Base-by-base conservation (phyloP, 257 asterid species). In the Mitragyna speciosa region DNA sequence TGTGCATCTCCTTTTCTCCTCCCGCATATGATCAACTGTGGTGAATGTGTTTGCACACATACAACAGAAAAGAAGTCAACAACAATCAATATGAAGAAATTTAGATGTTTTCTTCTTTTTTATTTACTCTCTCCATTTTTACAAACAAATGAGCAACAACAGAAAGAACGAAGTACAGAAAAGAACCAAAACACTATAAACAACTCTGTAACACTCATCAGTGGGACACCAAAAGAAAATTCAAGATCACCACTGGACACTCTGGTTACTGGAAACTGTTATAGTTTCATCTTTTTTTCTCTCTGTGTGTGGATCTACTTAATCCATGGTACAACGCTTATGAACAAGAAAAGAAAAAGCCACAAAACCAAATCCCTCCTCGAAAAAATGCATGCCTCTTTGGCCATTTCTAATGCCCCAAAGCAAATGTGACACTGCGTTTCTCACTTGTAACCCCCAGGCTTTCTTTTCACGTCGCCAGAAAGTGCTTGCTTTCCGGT, bases 401-500 rank as follows among this genome's bases (percentile, higher is more conserved):
- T 63, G 49, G 52, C 68, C 33, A 48, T 45, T 76, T 31, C 30
- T 12, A 47, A 52, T 56, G 79, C 75, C 52, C 47, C 80, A 78
- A 75, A 51, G 51, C 72, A 14, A 49, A 66, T 56, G 45, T 71
- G 77, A 47, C 36, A 58, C 4, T 30, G 76, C 77, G 81, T 66
- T 80, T 80, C 82, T 89, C 89, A 91, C 88, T 89, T 90, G 76
- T 90, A 89, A 80, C 86, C 67, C 36, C 78, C 82, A 28, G 89
- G 80, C 82, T 83, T 91, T 78, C 94, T 86, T 81, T 83, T 90
- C 58, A 80, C 91, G 47, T 90, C 92, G 20, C 24, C 74, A 36
- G 89, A 83, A 82, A 82, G 76, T 2, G 89, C 80, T 78, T 84
- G 91, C 31, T 87, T 85, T 54, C 83, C 89, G 0, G 45, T 67